phyloP scores from a whole-genome alignment of 164 flowering plant species.

The Dillenia suffruticosa region DNA sequence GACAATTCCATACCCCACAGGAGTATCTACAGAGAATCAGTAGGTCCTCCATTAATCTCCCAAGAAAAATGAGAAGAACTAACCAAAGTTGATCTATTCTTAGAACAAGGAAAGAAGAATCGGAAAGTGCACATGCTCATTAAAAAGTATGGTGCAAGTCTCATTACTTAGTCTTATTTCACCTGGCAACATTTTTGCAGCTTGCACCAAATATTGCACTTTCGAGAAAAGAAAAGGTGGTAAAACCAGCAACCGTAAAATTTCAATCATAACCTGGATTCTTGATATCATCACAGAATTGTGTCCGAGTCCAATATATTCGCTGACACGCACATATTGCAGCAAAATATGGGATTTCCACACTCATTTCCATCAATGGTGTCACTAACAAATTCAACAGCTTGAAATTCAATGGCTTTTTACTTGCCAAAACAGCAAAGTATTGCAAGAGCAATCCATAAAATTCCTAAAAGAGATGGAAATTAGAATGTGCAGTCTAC shows the following conservation, averaged over 20 bases:
- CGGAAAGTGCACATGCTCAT: too few relatives aligned
- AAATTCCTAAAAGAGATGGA: slow-evolving; percentile 53
- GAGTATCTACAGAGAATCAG: too few relatives aligned
- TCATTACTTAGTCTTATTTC: too few relatives aligned
- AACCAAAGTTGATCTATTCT: too few relatives aligned
- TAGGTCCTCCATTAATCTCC: too few relatives aligned
- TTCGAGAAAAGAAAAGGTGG: slow-evolving; percentile 1
- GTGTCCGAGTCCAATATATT: slow-evolving; percentile 46
- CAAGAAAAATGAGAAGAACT: too few relatives aligned
- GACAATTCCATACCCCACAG: too few relatives aligned
- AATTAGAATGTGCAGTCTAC: too few relatives aligned
- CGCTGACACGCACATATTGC: slow-evolving; percentile 95
- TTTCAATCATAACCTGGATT: slow-evolving; percentile 42
- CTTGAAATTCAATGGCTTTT: slow-evolving; percentile 70
- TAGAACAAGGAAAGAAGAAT: too few relatives aligned
- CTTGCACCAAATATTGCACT: background rate
- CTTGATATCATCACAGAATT: slow-evolving; percentile 64
- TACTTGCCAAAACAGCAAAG: slow-evolving; percentile 72
- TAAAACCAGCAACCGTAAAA: slow-evolving; percentile 6
- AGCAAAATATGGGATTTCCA: slow-evolving; percentile 83
- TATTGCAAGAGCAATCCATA: slow-evolving; percentile 88
- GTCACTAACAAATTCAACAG: slow-evolving; percentile 67
- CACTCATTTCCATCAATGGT: slow-evolving; percentile 90
- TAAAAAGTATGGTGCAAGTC: too few relatives aligned
- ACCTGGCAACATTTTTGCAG: too few relatives aligned